phyloP scores from a whole-genome alignment of 352 stramenopile species.

The Globisporangium emineosum region DNA sequence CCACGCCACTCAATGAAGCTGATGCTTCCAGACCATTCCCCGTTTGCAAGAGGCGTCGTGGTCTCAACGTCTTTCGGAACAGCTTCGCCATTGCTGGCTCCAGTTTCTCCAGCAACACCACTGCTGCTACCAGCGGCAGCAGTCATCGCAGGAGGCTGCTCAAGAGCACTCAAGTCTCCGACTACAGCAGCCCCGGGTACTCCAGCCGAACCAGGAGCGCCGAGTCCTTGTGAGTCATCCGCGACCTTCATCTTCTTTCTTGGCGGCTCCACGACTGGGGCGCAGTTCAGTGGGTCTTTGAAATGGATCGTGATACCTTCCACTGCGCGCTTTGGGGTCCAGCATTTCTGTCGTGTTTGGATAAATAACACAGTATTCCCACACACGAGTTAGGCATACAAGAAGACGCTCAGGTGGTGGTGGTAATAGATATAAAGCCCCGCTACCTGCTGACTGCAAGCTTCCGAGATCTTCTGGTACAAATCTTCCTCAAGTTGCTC shows the following conservation, averaged over 20 bases:
- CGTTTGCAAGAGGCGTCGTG: slow-evolving; percentile 45
- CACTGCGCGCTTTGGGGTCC: slow-evolving; percentile 64
- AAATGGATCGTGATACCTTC: slow-evolving; percentile 80
- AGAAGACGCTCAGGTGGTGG: not conserved
- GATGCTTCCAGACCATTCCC: slow-evolving; percentile 74
- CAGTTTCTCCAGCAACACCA: slow-evolving; percentile 8
- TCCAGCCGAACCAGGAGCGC: not conserved
- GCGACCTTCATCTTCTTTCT: slow-evolving; percentile 57
- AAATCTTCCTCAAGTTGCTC: slow-evolving; percentile 82
- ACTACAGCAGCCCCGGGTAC: not conserved
- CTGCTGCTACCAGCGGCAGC: not conserved
- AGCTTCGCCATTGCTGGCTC: slow-evolving; percentile 19
- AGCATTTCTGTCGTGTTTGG: slow-evolving; percentile 42
- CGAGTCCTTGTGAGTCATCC: slow-evolving; percentile 28
- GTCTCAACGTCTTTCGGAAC: slow-evolving; percentile 30
- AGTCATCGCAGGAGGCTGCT: slow-evolving; percentile 2
- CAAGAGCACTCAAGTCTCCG: slow-evolving; percentile 6
- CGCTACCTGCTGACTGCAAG: slow-evolving; percentile 51
- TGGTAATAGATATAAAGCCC: not conserved
- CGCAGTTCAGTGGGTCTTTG: slow-evolving; percentile 70
- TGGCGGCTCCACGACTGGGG: slow-evolving; percentile 62
- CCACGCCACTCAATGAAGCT: slow-evolving; percentile 85
- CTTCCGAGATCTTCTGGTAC: slow-evolving; percentile 63
- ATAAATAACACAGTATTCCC: not conserved
- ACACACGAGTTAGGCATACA: not conserved